A percentile compares a stretch with the other conserved stretches of the same genome.
These are phyloP conservation scores for Pulveroboletus sp. DNA, from an alignment of 768 basidiomycete genomes.

Conservation along the genomic window DNA sequence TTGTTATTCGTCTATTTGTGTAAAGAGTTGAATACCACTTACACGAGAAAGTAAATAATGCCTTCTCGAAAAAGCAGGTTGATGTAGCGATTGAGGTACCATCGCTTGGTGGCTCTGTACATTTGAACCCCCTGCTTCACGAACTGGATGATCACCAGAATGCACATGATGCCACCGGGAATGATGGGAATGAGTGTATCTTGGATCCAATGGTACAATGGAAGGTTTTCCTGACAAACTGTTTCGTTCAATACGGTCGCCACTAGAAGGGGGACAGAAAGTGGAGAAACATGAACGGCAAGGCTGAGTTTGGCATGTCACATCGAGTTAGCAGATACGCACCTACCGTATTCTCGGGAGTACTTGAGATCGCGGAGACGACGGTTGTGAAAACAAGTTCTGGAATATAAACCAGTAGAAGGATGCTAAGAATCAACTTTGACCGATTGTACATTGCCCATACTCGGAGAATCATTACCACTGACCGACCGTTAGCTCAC, in stretches of 20 bases:
- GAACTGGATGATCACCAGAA: neutral
- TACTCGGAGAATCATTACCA: constrained; percentile 11
- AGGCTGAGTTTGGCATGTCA: neutral
- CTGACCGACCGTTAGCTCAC: neutral
- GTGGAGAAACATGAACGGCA: neutral
- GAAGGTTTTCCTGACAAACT: neutral
- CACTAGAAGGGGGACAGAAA: neutral
- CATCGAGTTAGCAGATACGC: neutral
- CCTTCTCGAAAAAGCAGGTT: neutral
- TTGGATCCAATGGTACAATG: neutral
- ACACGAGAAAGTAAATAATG: neutral
- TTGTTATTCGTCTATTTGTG: neutral
- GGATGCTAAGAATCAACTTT: neutral
- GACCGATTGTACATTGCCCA: constrained; percentile 7
- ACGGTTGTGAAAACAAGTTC: neutral
- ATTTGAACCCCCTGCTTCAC: neutral
- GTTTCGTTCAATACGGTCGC: neutral
- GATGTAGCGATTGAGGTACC: neutral
- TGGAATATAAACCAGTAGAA: constrained; percentile 3
- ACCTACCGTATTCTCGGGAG: neutral
- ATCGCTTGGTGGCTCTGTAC: neutral
- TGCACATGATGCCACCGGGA: neutral
- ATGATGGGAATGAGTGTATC: neutral
- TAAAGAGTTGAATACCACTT: neutral
- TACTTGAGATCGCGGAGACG: neutral